A percentile compares a stretch with the other conserved stretches of the same genome.
Conservation (phyloP, 2,329 filamentous ascomycete species). For the Malbranchea cinnamomea region DNA sequence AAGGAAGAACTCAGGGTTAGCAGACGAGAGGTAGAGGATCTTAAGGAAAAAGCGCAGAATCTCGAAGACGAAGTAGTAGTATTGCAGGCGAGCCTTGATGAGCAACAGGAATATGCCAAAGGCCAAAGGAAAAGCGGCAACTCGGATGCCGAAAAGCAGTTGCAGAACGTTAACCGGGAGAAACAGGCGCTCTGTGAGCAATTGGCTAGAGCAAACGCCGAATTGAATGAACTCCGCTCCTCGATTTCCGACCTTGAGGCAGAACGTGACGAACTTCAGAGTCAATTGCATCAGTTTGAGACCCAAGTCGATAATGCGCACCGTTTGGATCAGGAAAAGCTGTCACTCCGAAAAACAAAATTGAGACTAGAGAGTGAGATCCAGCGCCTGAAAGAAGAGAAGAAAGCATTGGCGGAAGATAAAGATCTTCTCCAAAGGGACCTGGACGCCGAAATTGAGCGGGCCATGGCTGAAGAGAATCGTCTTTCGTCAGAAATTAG, state of each 20-base stretch:
- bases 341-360: conserved; percentile 53
- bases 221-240: conserved; percentile 44
- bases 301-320: conserved; percentile 44
- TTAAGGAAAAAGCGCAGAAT: conserved; percentile 50
- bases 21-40: conserved; percentile 45
- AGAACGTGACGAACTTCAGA: conserved; percentile 52
- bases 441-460: conserved; percentile 50
- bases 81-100: conserved; percentile 49
- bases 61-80: conserved; percentile 67
- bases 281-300: conserved; percentile 40
- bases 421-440: conserved; percentile 46
- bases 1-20: conserved; percentile 57
- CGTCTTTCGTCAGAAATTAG: conserved; percentile 37
- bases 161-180: conserved; percentile 43
- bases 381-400: conserved; percentile 50
- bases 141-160: conserved; percentile 42
- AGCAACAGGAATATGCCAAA: conserved; percentile 48
- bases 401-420: conserved; percentile 40
- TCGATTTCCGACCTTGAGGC: conserved; percentile 44
- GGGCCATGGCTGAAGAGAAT: conserved; percentile 51
- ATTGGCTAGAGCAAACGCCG: conserved; percentile 42
- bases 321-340: conserved; percentile 51
- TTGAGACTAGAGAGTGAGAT: conserved; percentile 53
- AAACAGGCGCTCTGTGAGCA: conserved; percentile 50
- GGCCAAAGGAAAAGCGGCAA: conserved; percentile 42